Conservation (phyloP, 2,329 filamentous ascomycete genomes). For the Paecilomyces sp. region DNA sequence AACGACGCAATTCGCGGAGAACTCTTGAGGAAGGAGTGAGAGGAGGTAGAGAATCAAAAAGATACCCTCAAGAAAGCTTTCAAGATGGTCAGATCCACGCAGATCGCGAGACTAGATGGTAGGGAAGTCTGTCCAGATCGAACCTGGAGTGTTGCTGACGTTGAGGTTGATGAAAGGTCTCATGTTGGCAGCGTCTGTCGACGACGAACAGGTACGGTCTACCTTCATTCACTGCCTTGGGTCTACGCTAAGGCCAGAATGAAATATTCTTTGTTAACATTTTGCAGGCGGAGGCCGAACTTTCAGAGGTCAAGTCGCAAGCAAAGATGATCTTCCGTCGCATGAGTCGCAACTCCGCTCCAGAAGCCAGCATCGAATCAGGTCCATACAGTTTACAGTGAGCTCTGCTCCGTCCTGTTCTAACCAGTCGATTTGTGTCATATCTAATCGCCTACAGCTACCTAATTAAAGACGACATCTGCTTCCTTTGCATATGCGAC, state of each 20-base stretch:
- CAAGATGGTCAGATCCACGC: constrained; percentile 80
- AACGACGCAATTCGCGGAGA: neutral
- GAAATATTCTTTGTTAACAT: neutral
- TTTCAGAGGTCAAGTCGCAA: constrained; percentile 83
- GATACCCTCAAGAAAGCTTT: neutral
- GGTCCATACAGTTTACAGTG: constrained; percentile 81
- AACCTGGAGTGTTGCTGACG: constrained; percentile 14
- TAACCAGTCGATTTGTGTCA: neutral
- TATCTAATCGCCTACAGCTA: constrained; percentile 51
- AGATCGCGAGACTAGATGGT: constrained; percentile 93
- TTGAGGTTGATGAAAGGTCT: constrained; percentile 55
- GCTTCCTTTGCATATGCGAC: constrained; percentile 92
- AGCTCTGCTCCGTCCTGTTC: constrained; percentile 18
- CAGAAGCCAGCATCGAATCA: constrained; percentile 87
- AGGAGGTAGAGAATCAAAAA: neutral
- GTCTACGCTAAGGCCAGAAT: neutral
- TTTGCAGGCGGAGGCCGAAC: constrained; percentile 59
- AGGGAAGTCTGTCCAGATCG: constrained; percentile 12
- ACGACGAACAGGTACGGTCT: constrained; percentile 66
- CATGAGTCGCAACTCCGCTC: constrained; percentile 79
- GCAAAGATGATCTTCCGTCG: constrained; percentile 84
- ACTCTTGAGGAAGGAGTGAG: neutral
- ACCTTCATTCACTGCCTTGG: neutral
- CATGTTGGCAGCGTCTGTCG: constrained; percentile 89
- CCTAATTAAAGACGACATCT: constrained; percentile 71